Percentiles rank a stretch among this genome's conserved stretches.
phyloP scores from a whole-genome alignment of 75 land plant species.

The Picea sitchensis region DNA sequence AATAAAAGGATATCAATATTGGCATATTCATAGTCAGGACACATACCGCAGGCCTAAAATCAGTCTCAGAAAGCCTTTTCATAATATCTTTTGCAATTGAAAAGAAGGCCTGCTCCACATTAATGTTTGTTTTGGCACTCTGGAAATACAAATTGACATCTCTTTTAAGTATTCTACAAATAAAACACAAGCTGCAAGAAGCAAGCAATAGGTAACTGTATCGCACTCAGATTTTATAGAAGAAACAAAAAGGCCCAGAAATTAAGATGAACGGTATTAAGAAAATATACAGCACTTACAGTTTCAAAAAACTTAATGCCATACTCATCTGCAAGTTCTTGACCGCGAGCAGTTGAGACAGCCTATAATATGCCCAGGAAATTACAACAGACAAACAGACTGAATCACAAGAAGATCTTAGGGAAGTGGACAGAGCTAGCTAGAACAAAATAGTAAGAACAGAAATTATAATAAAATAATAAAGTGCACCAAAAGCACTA shows the following conservation, averaged over 20 bases:
- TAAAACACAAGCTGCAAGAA: background rate
- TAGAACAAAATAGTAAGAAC: conserved; percentile 56
- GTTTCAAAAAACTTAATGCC: conserved; percentile 85
- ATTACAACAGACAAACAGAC: conserved; percentile 36
- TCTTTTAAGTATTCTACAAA: conserved; percentile 26
- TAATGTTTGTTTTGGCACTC: conserved; percentile 90
- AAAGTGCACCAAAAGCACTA: background rate
- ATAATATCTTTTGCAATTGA: conserved; percentile 86
- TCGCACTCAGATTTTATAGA: conserved; percentile 61
- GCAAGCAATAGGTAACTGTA: conserved; percentile 40
- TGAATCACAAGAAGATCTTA: conserved; percentile 71
- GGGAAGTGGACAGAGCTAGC: conserved; percentile 34
- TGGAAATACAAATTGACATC: conserved; percentile 61
- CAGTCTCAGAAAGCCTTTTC: conserved; percentile 70
- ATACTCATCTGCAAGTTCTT: conserved; percentile 80
- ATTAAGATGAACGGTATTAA: background rate
- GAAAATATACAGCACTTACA: conserved; percentile 28
- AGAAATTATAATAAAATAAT: conserved; percentile 24
- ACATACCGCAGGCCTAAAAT: conserved; percentile 56
- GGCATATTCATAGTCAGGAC: background rate
- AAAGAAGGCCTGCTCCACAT: conserved; percentile 82
- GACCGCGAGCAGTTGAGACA: conserved; percentile 67
- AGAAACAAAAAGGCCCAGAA: conserved; percentile 41
- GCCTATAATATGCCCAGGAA: conserved; percentile 31
- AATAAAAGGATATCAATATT: background rate